phyloP scores from a whole-genome alignment of 805 yeast species.

The Candida nitratophila region DNA sequence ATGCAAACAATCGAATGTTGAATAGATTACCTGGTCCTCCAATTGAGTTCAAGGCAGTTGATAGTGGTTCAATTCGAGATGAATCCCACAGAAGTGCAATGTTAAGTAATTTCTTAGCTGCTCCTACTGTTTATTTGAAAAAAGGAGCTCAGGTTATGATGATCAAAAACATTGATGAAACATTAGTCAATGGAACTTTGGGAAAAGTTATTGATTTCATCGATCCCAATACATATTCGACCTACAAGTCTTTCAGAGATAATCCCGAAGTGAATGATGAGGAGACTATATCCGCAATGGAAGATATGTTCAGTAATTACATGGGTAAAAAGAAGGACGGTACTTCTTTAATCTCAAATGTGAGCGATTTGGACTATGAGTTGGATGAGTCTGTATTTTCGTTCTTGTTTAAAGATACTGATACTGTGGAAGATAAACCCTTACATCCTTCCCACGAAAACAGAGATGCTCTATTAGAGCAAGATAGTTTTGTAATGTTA shows the following conservation, averaged over 20 bases:
- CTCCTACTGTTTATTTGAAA: conserved; percentile 48
- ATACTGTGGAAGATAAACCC: no score
- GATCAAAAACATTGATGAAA: conserved; percentile 65
- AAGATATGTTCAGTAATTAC: no score
- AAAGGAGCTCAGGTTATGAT: conserved; percentile 80
- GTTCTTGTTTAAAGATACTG: conserved; percentile 16
- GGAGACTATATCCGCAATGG: conserved; percentile 9
- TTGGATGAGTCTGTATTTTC: conserved; percentile 44
- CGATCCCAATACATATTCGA: conserved; percentile 41
- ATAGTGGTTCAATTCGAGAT: conserved; percentile 43
- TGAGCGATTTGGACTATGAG: conserved; percentile 9
- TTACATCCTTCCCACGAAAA: no score
- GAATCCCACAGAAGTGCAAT: conserved; percentile 35
- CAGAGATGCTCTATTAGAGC: no score
- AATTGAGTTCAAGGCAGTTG: conserved; percentile 41
- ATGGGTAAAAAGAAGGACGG: background rate
- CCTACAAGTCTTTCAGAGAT: conserved; percentile 23
- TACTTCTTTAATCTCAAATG: conserved; percentile 9
- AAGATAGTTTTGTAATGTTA: no score
- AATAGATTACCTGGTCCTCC: conserved; percentile 35
- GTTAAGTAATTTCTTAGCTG: conserved; percentile 56
- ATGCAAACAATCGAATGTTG: conserved; percentile 51
- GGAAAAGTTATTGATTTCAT: conserved; percentile 50
- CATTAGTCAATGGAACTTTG: conserved; percentile 69
- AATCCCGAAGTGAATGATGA: conserved; percentile 11